Conservation (phyloP, 306 rosid genomes). For the Adenanthera pavonina region DNA sequence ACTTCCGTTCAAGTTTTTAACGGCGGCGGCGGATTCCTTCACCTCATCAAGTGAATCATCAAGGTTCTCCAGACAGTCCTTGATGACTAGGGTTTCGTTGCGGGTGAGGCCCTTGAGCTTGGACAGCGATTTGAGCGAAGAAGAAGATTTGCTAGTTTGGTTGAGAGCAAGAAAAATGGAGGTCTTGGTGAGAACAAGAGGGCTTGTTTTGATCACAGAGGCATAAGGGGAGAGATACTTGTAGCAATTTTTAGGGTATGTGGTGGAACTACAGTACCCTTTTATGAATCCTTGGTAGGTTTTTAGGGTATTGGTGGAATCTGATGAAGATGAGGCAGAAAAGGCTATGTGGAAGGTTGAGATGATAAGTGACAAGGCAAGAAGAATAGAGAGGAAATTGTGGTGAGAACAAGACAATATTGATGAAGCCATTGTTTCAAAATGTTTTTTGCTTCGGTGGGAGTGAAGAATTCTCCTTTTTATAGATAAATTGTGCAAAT, state of each 20-base stretch:
- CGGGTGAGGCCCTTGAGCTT: slow-evolving; percentile 27
- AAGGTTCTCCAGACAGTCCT: slow-evolving; percentile 48
- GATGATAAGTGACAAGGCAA: slow-evolving; percentile 31
- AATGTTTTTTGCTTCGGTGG: slow-evolving; percentile 9
- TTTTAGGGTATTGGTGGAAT: neutral
- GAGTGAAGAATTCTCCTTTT: slow-evolving; percentile 20
- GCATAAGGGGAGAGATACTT: slow-evolving; percentile 48
- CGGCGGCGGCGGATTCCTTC: slow-evolving; percentile 27
- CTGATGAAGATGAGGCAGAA: slow-evolving; percentile 9
- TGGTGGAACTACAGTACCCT: slow-evolving; percentile 45
- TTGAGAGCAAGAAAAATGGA: slow-evolving; percentile 41
- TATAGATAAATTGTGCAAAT: slow-evolving; percentile 42
- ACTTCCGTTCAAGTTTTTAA: slow-evolving; percentile 34
- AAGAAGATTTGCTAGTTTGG: slow-evolving; percentile 16
- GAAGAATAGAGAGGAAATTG: slow-evolving; percentile 22
- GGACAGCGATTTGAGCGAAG: slow-evolving; percentile 6
- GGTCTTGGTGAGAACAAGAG: slow-evolving; percentile 35
- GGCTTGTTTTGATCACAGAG: slow-evolving; percentile 40
- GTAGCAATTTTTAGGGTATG: slow-evolving; percentile 47
- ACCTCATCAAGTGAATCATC: slow-evolving; percentile 33
- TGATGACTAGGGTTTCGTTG: slow-evolving; percentile 31
- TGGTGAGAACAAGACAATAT: neutral
- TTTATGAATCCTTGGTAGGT: slow-evolving; percentile 39
- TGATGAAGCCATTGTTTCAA: slow-evolving; percentile 35
- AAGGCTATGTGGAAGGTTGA: slow-evolving; percentile 34